Evolutionary conservation across 1,284 basidiomycete species (phyloP).

Genomic region (Ganoderma lingzhi): DNA sequence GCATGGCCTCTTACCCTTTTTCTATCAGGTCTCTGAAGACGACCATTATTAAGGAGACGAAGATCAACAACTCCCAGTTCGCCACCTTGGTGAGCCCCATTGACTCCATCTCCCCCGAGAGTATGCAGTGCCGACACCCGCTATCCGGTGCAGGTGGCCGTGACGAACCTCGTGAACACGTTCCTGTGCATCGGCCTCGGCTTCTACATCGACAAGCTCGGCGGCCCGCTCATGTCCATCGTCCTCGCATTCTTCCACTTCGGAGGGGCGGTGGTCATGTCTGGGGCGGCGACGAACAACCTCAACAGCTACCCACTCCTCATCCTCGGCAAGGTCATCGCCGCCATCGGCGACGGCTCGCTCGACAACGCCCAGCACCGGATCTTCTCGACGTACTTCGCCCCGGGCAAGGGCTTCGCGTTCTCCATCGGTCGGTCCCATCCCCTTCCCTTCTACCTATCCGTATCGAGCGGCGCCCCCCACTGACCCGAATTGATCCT

Average conservation of each 20-base stretch:
- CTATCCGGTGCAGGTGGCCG: conserved; percentile 41
- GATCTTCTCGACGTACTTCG: conserved; percentile 56
- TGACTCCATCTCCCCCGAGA: not conserved
- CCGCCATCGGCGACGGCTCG: conserved; percentile 54
- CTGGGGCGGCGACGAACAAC: conserved; percentile 50
- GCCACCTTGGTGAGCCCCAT: conserved; percentile 45
- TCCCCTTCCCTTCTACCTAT: not conserved
- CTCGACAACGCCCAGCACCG: conserved; percentile 56
- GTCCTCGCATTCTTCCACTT: conserved; percentile 47
- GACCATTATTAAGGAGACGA: conserved; percentile 51
- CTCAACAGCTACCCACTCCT: conserved; percentile 52
- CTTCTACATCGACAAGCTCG: conserved; percentile 54
- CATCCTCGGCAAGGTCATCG: conserved; percentile 52
- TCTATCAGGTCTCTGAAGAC: conserved; percentile 48
- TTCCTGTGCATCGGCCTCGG: conserved; percentile 52
- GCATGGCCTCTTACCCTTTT: not conserved
- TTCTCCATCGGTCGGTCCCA: conserved; percentile 48
- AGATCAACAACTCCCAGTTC: conserved; percentile 56
- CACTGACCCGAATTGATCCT: not conserved
- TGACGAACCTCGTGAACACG: conserved; percentile 55
- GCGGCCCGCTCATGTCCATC: conserved; percentile 49
- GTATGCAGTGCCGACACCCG: not conserved
- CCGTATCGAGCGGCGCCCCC: not conserved
- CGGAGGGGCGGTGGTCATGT: conserved; percentile 47
- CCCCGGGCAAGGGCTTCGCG: conserved; percentile 51